A percentile compares a stretch with the other conserved stretches of the same genome.
phyloP scores from a whole-genome alignment of 1,284 basidiomycete species.

The Moesziomyces sp. region DNA sequence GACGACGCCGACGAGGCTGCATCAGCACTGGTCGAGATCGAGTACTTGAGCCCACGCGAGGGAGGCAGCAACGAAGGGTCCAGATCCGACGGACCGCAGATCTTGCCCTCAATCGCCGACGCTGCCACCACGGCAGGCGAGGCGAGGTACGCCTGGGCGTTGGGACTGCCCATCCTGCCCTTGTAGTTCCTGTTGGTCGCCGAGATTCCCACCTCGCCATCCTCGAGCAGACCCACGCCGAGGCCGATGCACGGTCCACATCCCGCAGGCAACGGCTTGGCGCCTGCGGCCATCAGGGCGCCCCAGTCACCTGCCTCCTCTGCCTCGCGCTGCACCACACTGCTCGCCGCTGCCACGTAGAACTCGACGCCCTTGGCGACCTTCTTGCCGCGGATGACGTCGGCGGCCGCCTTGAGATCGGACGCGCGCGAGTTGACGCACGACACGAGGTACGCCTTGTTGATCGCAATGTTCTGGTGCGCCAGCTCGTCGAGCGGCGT shows the following conservation, averaged over 20 bases:
- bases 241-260: conserved; percentile 98
- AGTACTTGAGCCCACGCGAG: conserved; percentile 69
- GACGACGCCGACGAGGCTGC: conserved; percentile 57
- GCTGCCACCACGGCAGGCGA: conserved; percentile 97
- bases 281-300: conserved; percentile 83
- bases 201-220: conserved; percentile 94
- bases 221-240: conserved; percentile 89
- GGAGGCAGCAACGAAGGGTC: conserved; percentile 74
- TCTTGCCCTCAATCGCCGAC: conserved; percentile 89
- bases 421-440: conserved; percentile 98
- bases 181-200: conserved; percentile 99
- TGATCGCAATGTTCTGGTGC: conserved; percentile 80
- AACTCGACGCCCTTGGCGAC: conserved; percentile 91
- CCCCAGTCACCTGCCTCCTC: conserved; percentile 90
- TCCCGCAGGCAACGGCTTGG: conserved; percentile 90
- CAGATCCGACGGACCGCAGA: conserved; percentile 80
- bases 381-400: conserved; percentile 84
- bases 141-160: conserved; percentile 93
- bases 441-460: conserved; percentile 98
- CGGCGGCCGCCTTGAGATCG: conserved; percentile 90
- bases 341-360: conserved; percentile 95
- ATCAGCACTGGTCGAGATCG: conserved; percentile 66
- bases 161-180: conserved; percentile 95
- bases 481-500: conserved; percentile 87
- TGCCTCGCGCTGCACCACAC: conserved; percentile 87